Base-by-base conservation (phyloP, 768 basidiomycete genomes). In the Crepidotus variabilis region DNA sequence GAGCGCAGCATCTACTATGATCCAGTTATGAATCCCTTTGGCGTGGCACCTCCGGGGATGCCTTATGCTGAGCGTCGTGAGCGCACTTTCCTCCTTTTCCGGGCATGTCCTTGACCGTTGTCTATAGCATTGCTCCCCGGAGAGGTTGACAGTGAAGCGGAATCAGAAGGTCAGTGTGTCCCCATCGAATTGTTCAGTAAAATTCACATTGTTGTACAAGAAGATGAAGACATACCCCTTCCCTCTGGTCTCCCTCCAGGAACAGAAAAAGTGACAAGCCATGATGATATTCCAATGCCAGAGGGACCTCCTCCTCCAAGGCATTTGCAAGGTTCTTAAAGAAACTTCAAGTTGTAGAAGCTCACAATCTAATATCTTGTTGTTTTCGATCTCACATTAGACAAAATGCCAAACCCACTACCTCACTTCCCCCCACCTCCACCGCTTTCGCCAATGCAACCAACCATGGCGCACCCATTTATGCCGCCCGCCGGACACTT, bases 21-120 rank as follows among this genome's bases (percentile, higher is more conserved):
- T 64, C 82, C 90, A 24, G 82, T 94, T 43, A 87, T 95, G 83
- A 98, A 98, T 67, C 93, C 94, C 21, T 94, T 79, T 66, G 95
- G 94, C 24, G 90, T 94, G 16, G 86, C 95, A 18, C 95, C 95
- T 43, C 96, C 95, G 11, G 96, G 96, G 6, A 92, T 97, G 94
- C 93, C 92, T n/a, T 98, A 97, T 70, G 74, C 83, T 56, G 92
- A 98, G 68, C 73, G 88, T 73, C 82, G 94, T 95, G 63, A 72
- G 89, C 76, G n/a, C n/a, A 47, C 21, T 50, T 57, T 35, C 13
- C 39, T 45, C 22, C 39, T 35, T 28, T 14, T 45, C 14, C 36
- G 20, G 23, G 8, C 21, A 58, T 18, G 21, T 56, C 24, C 59
- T 46, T 54, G n/a, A 33, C 24, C 22, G 60, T 56, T 36, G 20